Conservation (phyloP, 495 filamentous ascomycete genomes). For the Massariosphaeria phaeospora region DNA sequence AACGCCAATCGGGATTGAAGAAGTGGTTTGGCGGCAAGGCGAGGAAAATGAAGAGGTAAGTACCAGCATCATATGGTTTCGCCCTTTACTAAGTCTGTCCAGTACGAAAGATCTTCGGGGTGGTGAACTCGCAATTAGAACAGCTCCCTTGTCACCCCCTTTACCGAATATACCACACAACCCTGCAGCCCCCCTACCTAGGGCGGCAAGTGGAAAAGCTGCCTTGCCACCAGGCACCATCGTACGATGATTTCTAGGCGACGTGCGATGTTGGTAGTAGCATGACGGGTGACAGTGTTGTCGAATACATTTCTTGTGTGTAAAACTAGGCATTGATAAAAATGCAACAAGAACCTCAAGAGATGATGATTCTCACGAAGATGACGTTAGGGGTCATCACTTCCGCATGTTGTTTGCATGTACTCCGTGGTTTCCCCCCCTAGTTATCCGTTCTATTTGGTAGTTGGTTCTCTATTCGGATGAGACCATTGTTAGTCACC, state of each 20-base stretch:
- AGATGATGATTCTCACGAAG: too few species aligned
- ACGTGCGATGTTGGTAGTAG: too few species aligned
- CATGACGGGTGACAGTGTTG: too few species aligned
- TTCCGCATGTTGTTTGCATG: too few species aligned
- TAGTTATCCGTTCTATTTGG: too few species aligned
- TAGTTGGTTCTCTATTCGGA: too few species aligned
- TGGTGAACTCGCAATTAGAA: not conserved
- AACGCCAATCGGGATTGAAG: conserved; percentile 20
- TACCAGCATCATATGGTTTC: not conserved
- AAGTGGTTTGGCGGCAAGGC: conserved; percentile 25
- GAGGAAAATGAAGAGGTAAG: conserved; percentile 19
- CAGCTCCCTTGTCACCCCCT: not conserved
- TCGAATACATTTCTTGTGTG: too few species aligned
- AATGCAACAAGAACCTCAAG: too few species aligned
- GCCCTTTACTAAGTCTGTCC: not conserved
- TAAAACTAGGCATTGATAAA: too few species aligned
- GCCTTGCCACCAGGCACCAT: not conserved
- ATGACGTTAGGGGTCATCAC: too few species aligned
- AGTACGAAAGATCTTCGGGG: conserved; percentile 15
- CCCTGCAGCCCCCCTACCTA: not conserved
- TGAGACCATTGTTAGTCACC: too few species aligned
- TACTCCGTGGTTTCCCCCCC: too few species aligned
- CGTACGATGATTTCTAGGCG: not conserved
- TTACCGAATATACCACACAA: not conserved
- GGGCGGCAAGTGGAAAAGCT: conserved; percentile 7